Evolutionary conservation across 805 yeast species (phyloP), one percentile per base, ranked within the genome.

Genomic region (Lachancea nothofagi): DNA sequence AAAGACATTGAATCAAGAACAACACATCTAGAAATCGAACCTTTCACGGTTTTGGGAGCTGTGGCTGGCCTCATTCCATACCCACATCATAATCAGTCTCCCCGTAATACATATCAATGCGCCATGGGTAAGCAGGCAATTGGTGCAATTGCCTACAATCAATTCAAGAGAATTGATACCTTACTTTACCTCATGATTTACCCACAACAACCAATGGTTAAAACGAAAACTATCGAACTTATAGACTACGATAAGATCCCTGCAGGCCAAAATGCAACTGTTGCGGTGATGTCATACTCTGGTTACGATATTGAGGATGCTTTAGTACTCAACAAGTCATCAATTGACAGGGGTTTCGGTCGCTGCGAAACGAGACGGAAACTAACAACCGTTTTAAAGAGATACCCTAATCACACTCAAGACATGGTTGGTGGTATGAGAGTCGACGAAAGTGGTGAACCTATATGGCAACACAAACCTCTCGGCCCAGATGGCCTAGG

Each of bases 51-150:
- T 57, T 72, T 93, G 48, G 99, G 99, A 65, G 96, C 93, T 49
- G 96, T 97, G 33, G 99, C 99, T 4, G 86, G 96, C 21, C 88
- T 93, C 61, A 93, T 93, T 74, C 99, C 99, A 14, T 93, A 93
- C 84, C 99, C 99, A 10, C 98, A 93, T 69, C 99, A 93, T 66
- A 93, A 93, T 66, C 98, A 93, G 72, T 89, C 97, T 45, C 98
- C 98, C 45, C 90, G 98, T 80, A 93, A 93, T 62, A 93, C 98
- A 3, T 93, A 93, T 66, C 98, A 93, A 71, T 89, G 96, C 62
- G 98, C 98, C 48, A 93, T 93, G 98, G 98, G 98, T 78, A 93
- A 93, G 67, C 98, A 93, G 69, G 98, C 98, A n/a, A 90, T 93
- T 64, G 98, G 98, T 51, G 97, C 97, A 2, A 93, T 93, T 65